Evolutionary conservation across 75 land plant species (phyloP), one percentile per base, ranked within the genome.

Genomic region (Cryptomeria japonica): DNA sequence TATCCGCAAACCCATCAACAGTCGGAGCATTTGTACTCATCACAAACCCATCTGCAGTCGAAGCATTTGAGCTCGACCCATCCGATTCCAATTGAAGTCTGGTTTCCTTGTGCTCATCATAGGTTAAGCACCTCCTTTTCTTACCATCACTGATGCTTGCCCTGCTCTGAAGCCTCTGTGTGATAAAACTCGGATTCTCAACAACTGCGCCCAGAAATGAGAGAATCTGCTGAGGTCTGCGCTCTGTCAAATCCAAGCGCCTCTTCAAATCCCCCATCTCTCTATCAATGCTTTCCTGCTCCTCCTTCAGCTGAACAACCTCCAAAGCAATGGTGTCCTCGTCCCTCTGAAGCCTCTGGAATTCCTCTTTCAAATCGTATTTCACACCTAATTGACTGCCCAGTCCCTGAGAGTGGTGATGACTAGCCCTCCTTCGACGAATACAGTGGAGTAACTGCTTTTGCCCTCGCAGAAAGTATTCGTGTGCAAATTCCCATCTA

Each of bases 401-500:
- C 11, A 8, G 9, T 2, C 76, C 76, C 6, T 28, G 31, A 72
- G 76, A 72, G 12, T 10, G 7, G 34, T 31, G 34, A 25, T 31
- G 9, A n/a, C 76, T 72, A 32, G 97, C 85, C 85, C 88, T 95
- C 16, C 95, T 94, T 86, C 97, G 90, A 83, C 90, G 93, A 7
- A 96, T 96, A 90, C 87, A 89, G 86, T 87, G 93, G 79, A 95
- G 83, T 15, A 95, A 86, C 89, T 90, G 87, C 51, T 68, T 93
- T 86, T 90, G 88, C 85, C 97, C 97, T 87, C 92, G 91, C 44
- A 90, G 46, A 37, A 96, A 96, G 9, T 80, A 90, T 88, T 95
- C 95, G 88, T 95, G 94, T 8, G 97, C 97, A 90, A 96, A 96
- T 78, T 96, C 96, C 95, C 96, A 96, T 56, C 91, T 85, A 32